Base-by-base conservation (phyloP, 2,329 filamentous ascomycete species). In the Ophiostoma novo-ulmi region DNA sequence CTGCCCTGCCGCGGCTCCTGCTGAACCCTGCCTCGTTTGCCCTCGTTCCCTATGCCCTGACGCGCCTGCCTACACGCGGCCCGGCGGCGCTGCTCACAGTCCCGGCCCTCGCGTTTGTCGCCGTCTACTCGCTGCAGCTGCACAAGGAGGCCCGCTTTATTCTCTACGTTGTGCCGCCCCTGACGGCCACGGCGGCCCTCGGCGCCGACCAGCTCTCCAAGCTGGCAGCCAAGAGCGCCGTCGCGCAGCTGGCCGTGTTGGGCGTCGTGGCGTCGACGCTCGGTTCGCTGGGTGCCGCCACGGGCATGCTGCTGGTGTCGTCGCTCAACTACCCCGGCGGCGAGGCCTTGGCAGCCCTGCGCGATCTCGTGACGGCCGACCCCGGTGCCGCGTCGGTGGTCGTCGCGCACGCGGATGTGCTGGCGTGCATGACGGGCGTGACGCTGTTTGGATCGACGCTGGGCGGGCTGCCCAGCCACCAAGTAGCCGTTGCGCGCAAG, bases 321-420 rank as follows among this genome's bases (percentile, higher is more conserved):
- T 90, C 91, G 17, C 87, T 96, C 71, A 99, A 97, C 80, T 99
- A 99, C 77, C 95, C 95, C 0, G 95, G 95, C 67, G 95, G 92
- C 31, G 87, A 91, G 72, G 95, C 94, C 1, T 83, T 98, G 31
- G 74, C 79, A 10, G 81, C 84, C 64, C 80, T 90, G 55, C 82
- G 85, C 72, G 70, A 87, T 5, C 75, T 81, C 14, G 78, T 83
- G 3, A 10, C 58, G 55, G 52, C 78, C 72, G 72, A 76, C 14
- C 71, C 74, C 7, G 67, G 35, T 2, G 75, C 78, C 48, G 76
- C 77, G 3, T 68, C 73, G 5, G 75, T 78, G 52, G 78, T 85
- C 14, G 75, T 76, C 55, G 82, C 89, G 61, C 89, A 91, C 75
- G 86, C 88, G 66, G 89, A 91, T 75, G 87, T 90, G 14, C 80